Conservation (phyloP, 2,329 filamentous ascomycete genomes). For the Davidsoniella virescens region DNA sequence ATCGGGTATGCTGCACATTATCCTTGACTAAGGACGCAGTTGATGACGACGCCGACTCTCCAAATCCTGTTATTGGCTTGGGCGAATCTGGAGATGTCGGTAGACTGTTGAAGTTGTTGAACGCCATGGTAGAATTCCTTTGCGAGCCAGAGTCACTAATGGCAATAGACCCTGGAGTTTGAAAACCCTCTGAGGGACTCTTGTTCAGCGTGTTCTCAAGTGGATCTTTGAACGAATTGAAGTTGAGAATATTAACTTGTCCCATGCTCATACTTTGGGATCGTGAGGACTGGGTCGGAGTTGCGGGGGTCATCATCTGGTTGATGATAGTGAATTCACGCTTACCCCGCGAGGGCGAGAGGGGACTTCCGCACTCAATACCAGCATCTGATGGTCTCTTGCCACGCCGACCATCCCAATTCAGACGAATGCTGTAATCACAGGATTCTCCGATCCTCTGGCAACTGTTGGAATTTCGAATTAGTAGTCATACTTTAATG, state of each 20-base stretch:
- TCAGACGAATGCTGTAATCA: conserved; percentile 67
- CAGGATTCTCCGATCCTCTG: conserved; percentile 54
- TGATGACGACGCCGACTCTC: conserved; percentile 3
- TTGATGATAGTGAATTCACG: conserved; percentile 23
- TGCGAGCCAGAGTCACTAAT: background rate
- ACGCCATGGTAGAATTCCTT: background rate
- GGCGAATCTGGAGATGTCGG: conserved; percentile 6
- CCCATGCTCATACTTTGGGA: conserved; percentile 4
- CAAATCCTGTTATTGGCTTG: background rate
- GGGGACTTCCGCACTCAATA: conserved; percentile 7
- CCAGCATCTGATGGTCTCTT: conserved; percentile 14
- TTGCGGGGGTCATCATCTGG: conserved; percentile 15
- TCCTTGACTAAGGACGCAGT: background rate
- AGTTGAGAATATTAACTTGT: conserved; percentile 1
- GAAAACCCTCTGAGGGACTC: background rate
- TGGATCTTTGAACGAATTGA: conserved; percentile 5
- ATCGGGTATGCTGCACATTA: background rate
- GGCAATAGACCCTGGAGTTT: background rate
- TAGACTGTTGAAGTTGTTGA: conserved; percentile 2
- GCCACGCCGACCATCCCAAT: conserved; percentile 52
- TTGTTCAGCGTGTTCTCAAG: conserved; percentile 1
- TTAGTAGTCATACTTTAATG: background rate
- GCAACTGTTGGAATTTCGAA: conserved; percentile 29
- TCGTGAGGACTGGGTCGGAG: background rate
- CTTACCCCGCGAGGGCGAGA: conserved; percentile 18